phyloP scores from a whole-genome alignment of 164 flowering plant species.

The Liriodendron chinense region DNA sequence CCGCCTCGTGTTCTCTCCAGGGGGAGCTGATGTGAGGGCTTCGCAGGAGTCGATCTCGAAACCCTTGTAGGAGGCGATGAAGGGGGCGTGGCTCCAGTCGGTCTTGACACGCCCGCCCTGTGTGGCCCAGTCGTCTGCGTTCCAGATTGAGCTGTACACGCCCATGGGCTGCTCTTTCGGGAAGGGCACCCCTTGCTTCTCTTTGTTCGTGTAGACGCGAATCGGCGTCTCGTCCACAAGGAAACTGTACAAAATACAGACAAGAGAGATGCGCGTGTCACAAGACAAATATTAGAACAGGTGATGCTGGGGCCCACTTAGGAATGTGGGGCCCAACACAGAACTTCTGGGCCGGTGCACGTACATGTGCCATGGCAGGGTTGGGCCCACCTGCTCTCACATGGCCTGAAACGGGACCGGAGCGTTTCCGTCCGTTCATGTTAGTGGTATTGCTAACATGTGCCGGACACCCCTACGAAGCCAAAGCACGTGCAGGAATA shows the following conservation, averaged over 20 bases:
- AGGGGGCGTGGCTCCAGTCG: constrained; percentile 89
- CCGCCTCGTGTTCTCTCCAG: constrained; percentile 37
- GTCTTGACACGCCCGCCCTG: constrained; percentile 93
- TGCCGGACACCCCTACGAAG: too few species aligned
- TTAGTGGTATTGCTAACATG: too few species aligned
- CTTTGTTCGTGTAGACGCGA: constrained; percentile 70
- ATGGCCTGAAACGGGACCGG: too few species aligned
- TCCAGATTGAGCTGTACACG: constrained; percentile 97
- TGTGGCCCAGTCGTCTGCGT: constrained; percentile 99
- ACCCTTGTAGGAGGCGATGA: constrained; percentile 68
- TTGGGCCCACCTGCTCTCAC: too few species aligned
- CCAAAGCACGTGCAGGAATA: too few species aligned
- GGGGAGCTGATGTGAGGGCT: constrained; percentile 31
- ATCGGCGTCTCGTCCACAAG: constrained; percentile 90
- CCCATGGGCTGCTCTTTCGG: constrained; percentile 97
- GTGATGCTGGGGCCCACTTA: not conserved
- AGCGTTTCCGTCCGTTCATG: too few species aligned
- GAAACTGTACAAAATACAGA: constrained; percentile 38
- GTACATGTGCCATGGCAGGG: too few species aligned
- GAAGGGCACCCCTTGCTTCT: constrained; percentile 63
- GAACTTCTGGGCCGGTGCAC: too few species aligned
- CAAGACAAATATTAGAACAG: not conserved
- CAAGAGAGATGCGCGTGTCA: not conserved
- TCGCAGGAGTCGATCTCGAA: constrained; percentile 79
- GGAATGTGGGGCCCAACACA: not conserved